phyloP scores from a whole-genome alignment of 768 basidiomycete species.

The Leccinum sublutescens region DNA sequence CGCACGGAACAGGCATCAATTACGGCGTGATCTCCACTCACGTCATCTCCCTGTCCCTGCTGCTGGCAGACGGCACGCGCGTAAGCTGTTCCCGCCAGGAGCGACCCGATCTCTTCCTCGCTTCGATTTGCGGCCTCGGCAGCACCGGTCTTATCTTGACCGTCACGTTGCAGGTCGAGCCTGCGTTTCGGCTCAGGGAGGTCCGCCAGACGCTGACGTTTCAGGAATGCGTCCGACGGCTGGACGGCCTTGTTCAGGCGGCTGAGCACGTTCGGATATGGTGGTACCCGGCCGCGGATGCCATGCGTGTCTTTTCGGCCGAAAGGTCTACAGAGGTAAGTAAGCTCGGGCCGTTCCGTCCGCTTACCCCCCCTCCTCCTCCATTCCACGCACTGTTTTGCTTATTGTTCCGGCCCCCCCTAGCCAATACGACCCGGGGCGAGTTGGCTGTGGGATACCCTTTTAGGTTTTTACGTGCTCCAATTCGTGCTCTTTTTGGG shows the following conservation, averaged over 20 bases:
- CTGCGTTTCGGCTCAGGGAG: conserved; percentile 79
- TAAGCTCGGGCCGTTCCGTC: conserved; percentile 16
- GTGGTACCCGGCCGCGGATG: conserved; percentile 88
- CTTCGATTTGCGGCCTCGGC: conserved; percentile 89
- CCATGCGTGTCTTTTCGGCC: conserved; percentile 67
- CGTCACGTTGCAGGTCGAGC: conserved; percentile 76
- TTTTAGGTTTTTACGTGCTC: conserved; percentile 77
- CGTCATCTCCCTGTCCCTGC: conserved; percentile 70
- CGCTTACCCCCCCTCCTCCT: conserved; percentile 1
- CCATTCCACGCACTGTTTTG: conserved; percentile 4
- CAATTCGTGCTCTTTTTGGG: conserved; percentile 83
- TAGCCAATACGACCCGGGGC: conserved; percentile 52
- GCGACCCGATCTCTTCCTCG: conserved; percentile 76
- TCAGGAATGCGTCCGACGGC: conserved; percentile 52
- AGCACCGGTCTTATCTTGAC: conserved; percentile 84
- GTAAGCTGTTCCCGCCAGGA: conserved; percentile 65
- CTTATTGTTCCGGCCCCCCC: conserved; percentile 1
- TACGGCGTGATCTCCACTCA: conserved; percentile 82
- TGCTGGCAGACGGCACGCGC: conserved; percentile 73
- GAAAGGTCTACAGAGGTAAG: conserved; percentile 78
- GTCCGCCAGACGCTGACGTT: conserved; percentile 60
- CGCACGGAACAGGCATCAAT: conserved; percentile 85
- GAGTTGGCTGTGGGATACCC: conserved; percentile 66
- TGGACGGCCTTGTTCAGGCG: conserved; percentile 56
- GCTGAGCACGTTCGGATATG: conserved; percentile 90